Base-by-base conservation (phyloP, 208 protist species). In the Acanthamoeba healyi region DNA sequence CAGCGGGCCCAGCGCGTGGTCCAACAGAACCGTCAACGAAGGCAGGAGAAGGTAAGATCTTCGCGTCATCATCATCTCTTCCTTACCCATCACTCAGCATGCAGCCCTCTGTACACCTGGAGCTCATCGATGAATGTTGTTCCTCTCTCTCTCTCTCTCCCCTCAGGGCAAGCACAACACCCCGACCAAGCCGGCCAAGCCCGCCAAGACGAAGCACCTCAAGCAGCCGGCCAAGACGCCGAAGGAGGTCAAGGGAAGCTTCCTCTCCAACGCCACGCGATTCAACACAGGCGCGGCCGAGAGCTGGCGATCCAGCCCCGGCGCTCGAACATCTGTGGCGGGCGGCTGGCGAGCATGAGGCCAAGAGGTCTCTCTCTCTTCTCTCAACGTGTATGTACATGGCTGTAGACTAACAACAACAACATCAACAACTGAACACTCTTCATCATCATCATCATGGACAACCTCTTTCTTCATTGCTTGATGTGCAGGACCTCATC, bases 121-220 rank as follows among this genome's bases (percentile, higher is more conserved):
- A 49, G 54, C 54, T 61, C 54, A 61, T 5, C 54, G 54, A 5
- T 24, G 19, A 19, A 5, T 15, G 7, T 61, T 3, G 10, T 61
- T 61, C 54, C 24, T 26, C 54, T n/a, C 24, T 7, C 19, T 7
- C 24, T 61, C 54, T 61, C 22, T 26, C 10, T 61, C 54, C 17
- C 2, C 54, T 4, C 63, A 72, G 63, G 58, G 58, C 58, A 72
- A 72, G 63, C 63, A 72, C 29, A 72, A 38, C 29, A 17, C 34
- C n/a, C 63, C 63, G 26, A 17, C 29, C 63, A 72, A 72, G 54
- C 54, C 7, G 63, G 38, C 7, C n/a, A 72, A 72, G n/a, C 63
- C 63, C n/a, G 63, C 29, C 7, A 72, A 72, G 63, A 40, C 63
- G 63, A 72, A 72, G 63, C 63, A 72, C 63, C 19, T 72, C 63